phyloP scores from a whole-genome alignment of 78 protist genomes.

The Planoprotostelium fungivorum region DNA sequence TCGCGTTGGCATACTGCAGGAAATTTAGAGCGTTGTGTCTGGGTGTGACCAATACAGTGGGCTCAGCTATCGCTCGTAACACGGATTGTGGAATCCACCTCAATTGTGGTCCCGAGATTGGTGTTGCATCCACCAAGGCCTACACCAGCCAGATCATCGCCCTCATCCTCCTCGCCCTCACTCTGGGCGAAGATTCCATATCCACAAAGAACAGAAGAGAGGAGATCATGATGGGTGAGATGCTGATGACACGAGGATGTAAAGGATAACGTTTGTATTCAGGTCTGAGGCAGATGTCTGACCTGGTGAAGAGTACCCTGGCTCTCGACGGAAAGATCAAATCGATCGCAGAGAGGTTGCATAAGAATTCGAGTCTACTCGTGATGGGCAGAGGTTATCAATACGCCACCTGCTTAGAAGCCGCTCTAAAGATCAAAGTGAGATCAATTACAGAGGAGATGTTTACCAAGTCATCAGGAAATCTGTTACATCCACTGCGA shows the following conservation, averaged over 20 bases:
- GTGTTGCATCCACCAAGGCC: constrained; percentile 99
- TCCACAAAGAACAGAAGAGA: constrained; percentile 16
- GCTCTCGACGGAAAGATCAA: constrained; percentile 20
- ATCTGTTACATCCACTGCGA: constrained; percentile 95
- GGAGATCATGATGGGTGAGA: constrained; percentile 17
- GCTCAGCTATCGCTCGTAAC: constrained; percentile 90
- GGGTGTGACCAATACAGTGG: constrained; percentile 85
- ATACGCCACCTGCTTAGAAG: constrained; percentile 93
- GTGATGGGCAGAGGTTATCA: constrained; percentile 90
- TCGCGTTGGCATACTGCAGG: constrained; percentile 46
- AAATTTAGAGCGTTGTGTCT: constrained; percentile 15
- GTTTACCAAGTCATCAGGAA: constrained; percentile 74
- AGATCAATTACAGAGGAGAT: not conserved
- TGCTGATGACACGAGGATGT: not conserved
- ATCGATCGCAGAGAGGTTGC: constrained; percentile 57
- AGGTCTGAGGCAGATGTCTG: not conserved
- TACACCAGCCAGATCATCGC: constrained; percentile 84
- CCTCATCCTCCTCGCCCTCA: constrained; percentile 42
- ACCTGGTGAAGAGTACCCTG: not conserved
- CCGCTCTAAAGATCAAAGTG: constrained; percentile 34
- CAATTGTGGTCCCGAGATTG: constrained; percentile 96
- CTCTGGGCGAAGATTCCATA: constrained; percentile 33
- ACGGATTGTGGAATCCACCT: constrained; percentile 89
- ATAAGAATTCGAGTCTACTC: constrained; percentile 45
- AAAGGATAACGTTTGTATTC: not conserved